A percentile compares a stretch with the other conserved stretches of the same genome.
phyloP scores from a whole-genome alignment of 345 rosid genomes.

The Ceriops tagal region DNA sequence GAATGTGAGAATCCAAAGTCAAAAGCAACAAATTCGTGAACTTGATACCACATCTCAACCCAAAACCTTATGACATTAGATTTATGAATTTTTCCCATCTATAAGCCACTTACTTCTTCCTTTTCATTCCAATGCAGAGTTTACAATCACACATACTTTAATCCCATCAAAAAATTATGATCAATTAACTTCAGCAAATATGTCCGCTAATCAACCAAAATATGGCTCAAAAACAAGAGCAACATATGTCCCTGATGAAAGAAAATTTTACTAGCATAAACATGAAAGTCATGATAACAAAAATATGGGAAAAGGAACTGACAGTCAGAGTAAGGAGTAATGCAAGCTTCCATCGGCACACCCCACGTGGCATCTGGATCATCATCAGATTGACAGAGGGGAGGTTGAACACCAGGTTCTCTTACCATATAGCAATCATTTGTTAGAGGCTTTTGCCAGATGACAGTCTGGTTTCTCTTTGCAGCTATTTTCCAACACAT shows the following conservation, averaged over 20 bases:
- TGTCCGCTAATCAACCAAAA: no score
- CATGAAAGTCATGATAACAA: not conserved
- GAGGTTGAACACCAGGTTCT: slow-evolving; percentile 82
- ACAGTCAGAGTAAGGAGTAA: slow-evolving; percentile 84
- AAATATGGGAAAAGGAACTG: slow-evolving; percentile 33
- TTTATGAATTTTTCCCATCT: no score
- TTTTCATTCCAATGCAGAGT: no score
- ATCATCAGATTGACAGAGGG: slow-evolving; percentile 76
- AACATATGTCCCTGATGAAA: not conserved
- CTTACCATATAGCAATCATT: slow-evolving; percentile 86
- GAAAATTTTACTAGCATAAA: not conserved
- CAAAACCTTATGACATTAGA: no score
- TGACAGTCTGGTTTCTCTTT: slow-evolving; percentile 89
- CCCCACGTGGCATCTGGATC: slow-evolving; percentile 92
- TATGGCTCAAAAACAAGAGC: no score
- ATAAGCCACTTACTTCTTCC: no score
- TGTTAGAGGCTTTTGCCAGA: slow-evolving; percentile 91
- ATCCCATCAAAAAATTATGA: no score
- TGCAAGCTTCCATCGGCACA: slow-evolving; percentile 90
- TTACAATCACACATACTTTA: no score
- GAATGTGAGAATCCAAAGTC: no score
- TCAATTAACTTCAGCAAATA: no score
- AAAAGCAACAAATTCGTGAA: no score
- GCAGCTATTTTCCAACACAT: slow-evolving; percentile 98
- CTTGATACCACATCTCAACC: no score